Percentiles rank a stretch among this genome's conserved stretches.
phyloP scores from a whole-genome alignment of 1,139 yeast species.

The Ogataea hybrid region DNA sequence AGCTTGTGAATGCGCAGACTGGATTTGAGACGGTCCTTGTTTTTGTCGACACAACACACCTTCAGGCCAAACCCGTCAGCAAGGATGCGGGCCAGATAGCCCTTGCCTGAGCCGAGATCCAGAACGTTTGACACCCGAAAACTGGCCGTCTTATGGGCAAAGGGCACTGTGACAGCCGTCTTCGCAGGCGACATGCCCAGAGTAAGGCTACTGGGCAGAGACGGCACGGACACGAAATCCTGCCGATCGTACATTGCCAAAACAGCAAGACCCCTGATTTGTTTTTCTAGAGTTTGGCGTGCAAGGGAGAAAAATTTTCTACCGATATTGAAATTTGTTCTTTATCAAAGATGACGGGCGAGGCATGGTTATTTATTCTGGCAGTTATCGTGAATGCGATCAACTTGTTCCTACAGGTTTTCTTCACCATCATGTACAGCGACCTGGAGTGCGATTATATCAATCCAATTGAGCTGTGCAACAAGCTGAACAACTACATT shows the following conservation, averaged over 20 bases:
- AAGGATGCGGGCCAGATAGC: conserved; percentile 26
- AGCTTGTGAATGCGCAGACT: conserved; percentile 21
- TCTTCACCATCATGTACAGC: conserved; percentile 89
- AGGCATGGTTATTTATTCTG: conserved; percentile 63
- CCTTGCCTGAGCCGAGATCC: conserved; percentile 32
- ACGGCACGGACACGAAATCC: not conserved
- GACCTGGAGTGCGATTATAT: conserved; percentile 95
- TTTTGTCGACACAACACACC: conserved; percentile 25
- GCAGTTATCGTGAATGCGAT: conserved; percentile 87
- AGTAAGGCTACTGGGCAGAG: conserved; percentile 6
- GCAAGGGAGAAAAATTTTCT: conserved; percentile 10
- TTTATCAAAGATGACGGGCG: conserved; percentile 27
- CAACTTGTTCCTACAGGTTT: conserved; percentile 86
- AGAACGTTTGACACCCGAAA: conserved; percentile 11
- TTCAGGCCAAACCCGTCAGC: conserved; percentile 14
- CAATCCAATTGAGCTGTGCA: conserved; percentile 95
- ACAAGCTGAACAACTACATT: conserved; percentile 84
- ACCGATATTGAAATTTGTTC: conserved; percentile 11
- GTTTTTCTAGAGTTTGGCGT: conserved; percentile 3
- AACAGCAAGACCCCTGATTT: not conserved
- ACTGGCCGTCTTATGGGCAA: conserved; percentile 11
- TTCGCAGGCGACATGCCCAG: conserved; percentile 16
- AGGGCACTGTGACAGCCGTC: conserved; percentile 16
- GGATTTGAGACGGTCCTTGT: conserved; percentile 20
- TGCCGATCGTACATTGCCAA: not conserved